These are phyloP conservation scores for Exophiala bonariae DNA, from an alignment of 2,329 filamentous ascomycete species.

Conservation along the genomic window DNA sequence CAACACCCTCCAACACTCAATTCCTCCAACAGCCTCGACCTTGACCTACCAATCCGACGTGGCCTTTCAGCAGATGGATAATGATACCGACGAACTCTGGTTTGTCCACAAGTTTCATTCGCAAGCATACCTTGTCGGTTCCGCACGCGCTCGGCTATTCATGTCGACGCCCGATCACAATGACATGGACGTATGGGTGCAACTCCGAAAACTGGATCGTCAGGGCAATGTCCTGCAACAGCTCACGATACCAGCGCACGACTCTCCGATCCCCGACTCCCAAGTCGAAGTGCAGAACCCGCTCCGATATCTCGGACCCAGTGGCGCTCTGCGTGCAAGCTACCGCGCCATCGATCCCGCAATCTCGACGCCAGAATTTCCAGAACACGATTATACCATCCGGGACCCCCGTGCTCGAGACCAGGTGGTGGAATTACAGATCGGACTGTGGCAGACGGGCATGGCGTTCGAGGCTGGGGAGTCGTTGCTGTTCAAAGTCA, in stretches of 20 bases:
- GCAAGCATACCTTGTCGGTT: constrained; percentile 40
- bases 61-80: constrained; percentile 1
- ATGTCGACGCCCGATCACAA: constrained; percentile 44
- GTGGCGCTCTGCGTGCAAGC: constrained; percentile 46
- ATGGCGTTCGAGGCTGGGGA: constrained; percentile 47
- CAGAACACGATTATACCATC: constrained; percentile 39
- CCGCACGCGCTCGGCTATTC: constrained; percentile 48
- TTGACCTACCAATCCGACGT: constrained; percentile 37
- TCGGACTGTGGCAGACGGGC: constrained; percentile 50
- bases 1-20: neutral
- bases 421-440: constrained; percentile 46
- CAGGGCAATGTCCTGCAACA: constrained; percentile 41
- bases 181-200: constrained; percentile 47
- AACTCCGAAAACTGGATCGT: constrained; percentile 45
- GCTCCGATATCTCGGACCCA: constrained; percentile 42
- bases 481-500: constrained; percentile 3
- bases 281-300: constrained; percentile 27
- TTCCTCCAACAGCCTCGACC: neutral
- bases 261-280: no score
- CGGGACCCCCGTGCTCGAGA: constrained; percentile 43
- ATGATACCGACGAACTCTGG: constrained; percentile 13
- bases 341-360: constrained; percentile 39
- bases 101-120: constrained; percentile 43
- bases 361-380: constrained; percentile 35
- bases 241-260: no score